phyloP scores from a whole-genome alignment of 1,284 basidiomycete genomes.

The Leccinum fallax region DNA sequence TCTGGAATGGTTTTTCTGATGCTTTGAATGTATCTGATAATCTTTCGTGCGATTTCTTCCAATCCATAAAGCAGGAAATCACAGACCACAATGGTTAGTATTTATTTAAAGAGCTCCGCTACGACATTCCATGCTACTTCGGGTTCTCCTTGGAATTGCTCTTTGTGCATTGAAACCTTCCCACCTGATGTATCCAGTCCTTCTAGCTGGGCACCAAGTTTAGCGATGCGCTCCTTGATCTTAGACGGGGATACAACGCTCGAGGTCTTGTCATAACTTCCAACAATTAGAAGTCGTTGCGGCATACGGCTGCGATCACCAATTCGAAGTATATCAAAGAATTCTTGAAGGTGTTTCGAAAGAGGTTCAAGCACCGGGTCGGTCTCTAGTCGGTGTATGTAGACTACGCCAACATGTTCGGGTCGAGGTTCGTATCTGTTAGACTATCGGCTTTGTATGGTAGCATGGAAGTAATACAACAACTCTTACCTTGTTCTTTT shows the following conservation, averaged over 20 bases:
- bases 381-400: slow-evolving; percentile 27
- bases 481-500: not conserved
- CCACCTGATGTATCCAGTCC: not conserved
- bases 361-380: slow-evolving; percentile 17
- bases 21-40: not conserved
- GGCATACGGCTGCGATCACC: not conserved
- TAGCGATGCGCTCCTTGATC: slow-evolving; percentile 2
- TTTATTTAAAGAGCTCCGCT: slow-evolving; percentile 12
- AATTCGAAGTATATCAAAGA: not conserved
- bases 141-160: slow-evolving; percentile 15
- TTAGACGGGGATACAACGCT: slow-evolving; percentile 3
- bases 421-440: slow-evolving; percentile 7
- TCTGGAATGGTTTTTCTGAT: not conserved
- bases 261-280: slow-evolving; percentile 17
- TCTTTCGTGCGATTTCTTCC: not conserved
- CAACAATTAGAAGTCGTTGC: slow-evolving; percentile 12
- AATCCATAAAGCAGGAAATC: not conserved
- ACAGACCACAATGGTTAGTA: not conserved
- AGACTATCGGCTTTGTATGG: not conserved
- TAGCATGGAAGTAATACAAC: not conserved
- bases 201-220: not conserved
- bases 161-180: slow-evolving; percentile 10
- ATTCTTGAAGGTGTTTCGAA: slow-evolving; percentile 4
- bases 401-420: slow-evolving; percentile 17
- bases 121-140: slow-evolving; percentile 18